phyloP scores from a whole-genome alignment of 176 grass and related monocot species.

The Oryza glumipatula region DNA sequence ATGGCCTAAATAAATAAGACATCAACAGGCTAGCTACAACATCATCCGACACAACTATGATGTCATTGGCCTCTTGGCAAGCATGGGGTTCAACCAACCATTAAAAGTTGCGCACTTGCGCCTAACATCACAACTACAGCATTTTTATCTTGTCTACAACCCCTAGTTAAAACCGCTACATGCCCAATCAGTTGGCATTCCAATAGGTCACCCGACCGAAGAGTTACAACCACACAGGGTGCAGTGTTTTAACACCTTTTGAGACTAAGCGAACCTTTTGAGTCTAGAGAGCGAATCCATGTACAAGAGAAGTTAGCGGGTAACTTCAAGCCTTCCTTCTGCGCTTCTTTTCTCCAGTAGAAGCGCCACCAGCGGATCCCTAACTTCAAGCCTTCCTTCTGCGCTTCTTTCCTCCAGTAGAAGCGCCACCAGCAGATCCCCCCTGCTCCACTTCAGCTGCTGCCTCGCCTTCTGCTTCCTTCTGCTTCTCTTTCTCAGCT shows the following conservation, averaged over 20 bases:
- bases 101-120: neutral
- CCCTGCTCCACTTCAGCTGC: conserved; percentile 43
- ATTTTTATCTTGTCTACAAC: conserved; percentile 41
- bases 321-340: conserved; percentile 59
- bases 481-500: conserved; percentile 49
- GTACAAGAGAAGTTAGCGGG: conserved; percentile 41
- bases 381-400: conserved; percentile 60
- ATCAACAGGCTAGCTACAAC: conserved; percentile 44
- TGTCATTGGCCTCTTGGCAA: conserved; percentile 11
- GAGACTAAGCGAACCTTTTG: conserved; percentile 32
- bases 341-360: conserved; percentile 64
- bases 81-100: conserved; percentile 6
- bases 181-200: conserved; percentile 40
- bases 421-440: conserved; percentile 39
- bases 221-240: conserved; percentile 48
- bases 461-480: conserved; percentile 46
- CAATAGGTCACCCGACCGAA: conserved; percentile 38
- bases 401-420: conserved; percentile 67
- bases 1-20: conserved; percentile 51
- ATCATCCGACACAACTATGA: conserved; percentile 37
- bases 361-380: conserved; percentile 27
- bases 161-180: conserved; percentile 39
- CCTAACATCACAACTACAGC: conserved; percentile 53
- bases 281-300: conserved; percentile 39
- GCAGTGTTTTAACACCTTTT: conserved; percentile 15